phyloP scores from a whole-genome alignment of 306 rosid species.

The Quercus mongolica region DNA sequence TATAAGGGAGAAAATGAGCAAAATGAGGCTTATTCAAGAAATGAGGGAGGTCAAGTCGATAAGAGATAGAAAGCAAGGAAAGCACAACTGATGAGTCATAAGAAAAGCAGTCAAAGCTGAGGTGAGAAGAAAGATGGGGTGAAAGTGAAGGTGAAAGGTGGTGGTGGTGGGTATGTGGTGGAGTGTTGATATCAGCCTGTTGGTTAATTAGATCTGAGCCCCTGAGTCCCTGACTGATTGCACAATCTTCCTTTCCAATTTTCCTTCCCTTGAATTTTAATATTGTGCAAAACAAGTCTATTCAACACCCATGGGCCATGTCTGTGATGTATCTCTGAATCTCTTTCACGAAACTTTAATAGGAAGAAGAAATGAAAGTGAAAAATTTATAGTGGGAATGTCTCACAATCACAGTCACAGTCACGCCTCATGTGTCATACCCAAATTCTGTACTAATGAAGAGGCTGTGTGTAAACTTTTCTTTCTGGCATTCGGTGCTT shows the following conservation, averaged over 20 bases:
- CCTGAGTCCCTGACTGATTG: background rate
- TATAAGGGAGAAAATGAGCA: slow-evolving; percentile 14
- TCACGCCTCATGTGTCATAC: background rate
- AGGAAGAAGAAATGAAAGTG: background rate
- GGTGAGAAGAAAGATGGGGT: slow-evolving; percentile 16
- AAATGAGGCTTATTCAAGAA: slow-evolving; percentile 11
- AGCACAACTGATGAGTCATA: slow-evolving; percentile 22
- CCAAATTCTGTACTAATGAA: background rate
- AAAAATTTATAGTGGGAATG: background rate
- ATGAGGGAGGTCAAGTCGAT: slow-evolving; percentile 24
- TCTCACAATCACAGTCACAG: no score
- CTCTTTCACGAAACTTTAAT: slow-evolving; percentile 19
- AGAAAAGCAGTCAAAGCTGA: slow-evolving; percentile 29
- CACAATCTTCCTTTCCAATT: background rate
- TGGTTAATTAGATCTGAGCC: slow-evolving; percentile 46
- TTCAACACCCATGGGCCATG: slow-evolving; percentile 31
- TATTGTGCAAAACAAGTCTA: slow-evolving; percentile 15
- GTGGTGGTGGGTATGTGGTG: slow-evolving; percentile 26
- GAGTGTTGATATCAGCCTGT: slow-evolving; percentile 43
- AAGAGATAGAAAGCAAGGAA: slow-evolving; percentile 27
- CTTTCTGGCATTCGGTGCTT: background rate
- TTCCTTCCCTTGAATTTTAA: slow-evolving; percentile 21
- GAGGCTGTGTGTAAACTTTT: background rate
- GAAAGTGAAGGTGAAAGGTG: slow-evolving; percentile 11
- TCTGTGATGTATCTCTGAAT: background rate